Conservation (phyloP, 495 filamentous ascomycete species). For the Geopyxis carbonaria region DNA sequence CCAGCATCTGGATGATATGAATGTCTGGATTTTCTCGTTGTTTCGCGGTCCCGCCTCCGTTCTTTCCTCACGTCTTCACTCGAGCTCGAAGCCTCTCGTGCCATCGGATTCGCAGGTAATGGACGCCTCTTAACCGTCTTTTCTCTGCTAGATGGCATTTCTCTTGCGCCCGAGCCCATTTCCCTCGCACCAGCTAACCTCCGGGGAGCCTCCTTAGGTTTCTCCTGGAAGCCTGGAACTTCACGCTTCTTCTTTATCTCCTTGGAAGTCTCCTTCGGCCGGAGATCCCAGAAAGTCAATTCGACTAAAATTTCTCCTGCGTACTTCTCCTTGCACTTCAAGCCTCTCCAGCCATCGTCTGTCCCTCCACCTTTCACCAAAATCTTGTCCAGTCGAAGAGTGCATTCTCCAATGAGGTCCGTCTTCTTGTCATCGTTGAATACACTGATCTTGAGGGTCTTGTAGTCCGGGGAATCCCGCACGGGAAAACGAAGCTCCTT, state of each 20-base stretch:
- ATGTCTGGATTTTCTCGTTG: conserved; percentile 14
- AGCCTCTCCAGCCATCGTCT: conserved; percentile 75
- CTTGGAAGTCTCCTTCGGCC: conserved; percentile 48
- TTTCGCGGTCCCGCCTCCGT: conserved; percentile 3
- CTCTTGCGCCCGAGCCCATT: conserved; percentile 16
- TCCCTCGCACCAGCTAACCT: conserved; percentile 22
- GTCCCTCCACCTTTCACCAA: conserved; percentile 76
- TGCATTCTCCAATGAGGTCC: conserved; percentile 85
- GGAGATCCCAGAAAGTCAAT: conserved; percentile 85
- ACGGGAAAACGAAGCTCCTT: conserved; percentile 92
- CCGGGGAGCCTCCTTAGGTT: conserved; percentile 12
- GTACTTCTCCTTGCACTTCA: conserved; percentile 80
- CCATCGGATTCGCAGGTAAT: conserved; percentile 14
- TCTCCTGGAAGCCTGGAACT: conserved; percentile 6
- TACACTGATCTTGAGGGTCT: conserved; percentile 78
- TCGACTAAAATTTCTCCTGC: conserved; percentile 90
- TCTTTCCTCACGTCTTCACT: conserved; percentile 3
- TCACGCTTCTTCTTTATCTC: conserved; percentile 7
- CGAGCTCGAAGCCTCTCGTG: conserved; percentile 11
- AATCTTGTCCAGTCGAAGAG: conserved; percentile 65
- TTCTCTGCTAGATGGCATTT: not conserved
- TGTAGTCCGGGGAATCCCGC: conserved; percentile 91
- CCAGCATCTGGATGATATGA: conserved; percentile 12
- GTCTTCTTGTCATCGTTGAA: conserved; percentile 98
- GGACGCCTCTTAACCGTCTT: conserved; percentile 15